Percentiles rank a stretch among this genome's conserved stretches.
Evolutionary conservation across 495 filamentous ascomycete genomes (phyloP).

Genomic region (Astrothelium subdiscretum): DNA sequence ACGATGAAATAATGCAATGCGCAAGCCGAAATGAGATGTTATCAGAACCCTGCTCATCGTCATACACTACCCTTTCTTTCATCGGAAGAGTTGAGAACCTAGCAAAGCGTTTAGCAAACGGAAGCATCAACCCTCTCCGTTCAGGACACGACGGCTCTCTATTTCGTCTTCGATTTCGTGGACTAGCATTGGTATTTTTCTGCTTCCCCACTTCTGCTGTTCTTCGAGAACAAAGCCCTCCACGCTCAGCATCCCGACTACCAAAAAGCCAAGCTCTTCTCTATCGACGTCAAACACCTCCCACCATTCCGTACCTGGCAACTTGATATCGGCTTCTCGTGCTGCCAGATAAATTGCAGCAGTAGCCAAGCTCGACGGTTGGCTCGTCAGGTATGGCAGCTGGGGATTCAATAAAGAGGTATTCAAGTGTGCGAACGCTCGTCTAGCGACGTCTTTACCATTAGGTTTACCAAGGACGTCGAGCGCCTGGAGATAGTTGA

Average conservation of each 20-base stretch:
- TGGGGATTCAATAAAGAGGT: slow-evolving; percentile 75
- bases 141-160: slow-evolving; percentile 32
- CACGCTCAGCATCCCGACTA: slow-evolving; percentile 73
- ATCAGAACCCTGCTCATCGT: no score
- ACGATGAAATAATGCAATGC: no score
- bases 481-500: slow-evolving; percentile 88
- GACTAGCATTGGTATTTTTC: slow-evolving; percentile 33
- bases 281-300: slow-evolving; percentile 96
- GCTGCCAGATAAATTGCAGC: slow-evolving; percentile 83
- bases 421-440: slow-evolving; percentile 68
- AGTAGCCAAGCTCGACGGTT: slow-evolving; percentile 73
- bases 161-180: slow-evolving; percentile 51
- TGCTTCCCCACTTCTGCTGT: slow-evolving; percentile 35
- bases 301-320: slow-evolving; percentile 86
- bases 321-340: slow-evolving; percentile 61
- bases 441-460: slow-evolving; percentile 39
- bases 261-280: slow-evolving; percentile 88
- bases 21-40: no score
- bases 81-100: no score
- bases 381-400: slow-evolving; percentile 81
- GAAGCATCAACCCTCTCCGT: slow-evolving; percentile 6
- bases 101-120: no score
- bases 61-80: no score
- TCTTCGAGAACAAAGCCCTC: slow-evolving; percentile 55
- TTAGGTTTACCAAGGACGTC: slow-evolving; percentile 39